Conservation (phyloP, 352 stramenopile species). For the Elongisporangium anandrum region DNA sequence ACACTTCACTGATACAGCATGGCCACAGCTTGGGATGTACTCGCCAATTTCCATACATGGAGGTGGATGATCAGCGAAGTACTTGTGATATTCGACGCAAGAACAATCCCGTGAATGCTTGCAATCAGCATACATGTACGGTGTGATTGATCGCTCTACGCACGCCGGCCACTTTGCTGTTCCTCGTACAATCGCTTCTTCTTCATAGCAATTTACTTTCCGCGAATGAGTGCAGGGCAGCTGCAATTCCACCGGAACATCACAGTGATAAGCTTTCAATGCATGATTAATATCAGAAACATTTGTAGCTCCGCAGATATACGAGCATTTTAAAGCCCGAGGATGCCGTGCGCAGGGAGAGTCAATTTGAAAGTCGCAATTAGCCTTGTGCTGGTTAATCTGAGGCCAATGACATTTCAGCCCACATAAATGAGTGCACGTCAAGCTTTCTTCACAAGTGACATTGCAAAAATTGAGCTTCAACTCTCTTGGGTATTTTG, state of each 20-base stretch:
- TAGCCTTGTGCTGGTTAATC: slow-evolving; percentile 49
- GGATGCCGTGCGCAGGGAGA: slow-evolving; percentile 67
- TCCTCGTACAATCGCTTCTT: slow-evolving; percentile 35
- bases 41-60: slow-evolving; percentile 53
- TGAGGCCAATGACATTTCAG: slow-evolving; percentile 69
- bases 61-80: slow-evolving; percentile 28
- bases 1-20: slow-evolving; percentile 54
- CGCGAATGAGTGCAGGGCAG: slow-evolving; percentile 63
- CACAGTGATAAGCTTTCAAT: slow-evolving; percentile 51
- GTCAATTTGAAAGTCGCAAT: slow-evolving; percentile 46
- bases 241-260: slow-evolving; percentile 41
- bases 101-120: slow-evolving; percentile 61
- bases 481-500: slow-evolving; percentile 34
- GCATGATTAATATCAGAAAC: slow-evolving; percentile 28
- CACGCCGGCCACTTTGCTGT: slow-evolving; percentile 41
- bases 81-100: slow-evolving; percentile 63
- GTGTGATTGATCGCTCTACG: slow-evolving; percentile 45
- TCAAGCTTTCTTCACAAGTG: slow-evolving; percentile 47
- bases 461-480: slow-evolving; percentile 74
- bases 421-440: slow-evolving; percentile 65
- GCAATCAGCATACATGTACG: slow-evolving; percentile 68
- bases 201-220: slow-evolving; percentile 40
- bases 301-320: slow-evolving; percentile 27
- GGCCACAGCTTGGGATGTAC: slow-evolving; percentile 60
- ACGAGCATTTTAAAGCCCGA: slow-evolving; percentile 36